Conservation (phyloP, 176 grass and related monocot genomes). For the Avena eriantha region DNA sequence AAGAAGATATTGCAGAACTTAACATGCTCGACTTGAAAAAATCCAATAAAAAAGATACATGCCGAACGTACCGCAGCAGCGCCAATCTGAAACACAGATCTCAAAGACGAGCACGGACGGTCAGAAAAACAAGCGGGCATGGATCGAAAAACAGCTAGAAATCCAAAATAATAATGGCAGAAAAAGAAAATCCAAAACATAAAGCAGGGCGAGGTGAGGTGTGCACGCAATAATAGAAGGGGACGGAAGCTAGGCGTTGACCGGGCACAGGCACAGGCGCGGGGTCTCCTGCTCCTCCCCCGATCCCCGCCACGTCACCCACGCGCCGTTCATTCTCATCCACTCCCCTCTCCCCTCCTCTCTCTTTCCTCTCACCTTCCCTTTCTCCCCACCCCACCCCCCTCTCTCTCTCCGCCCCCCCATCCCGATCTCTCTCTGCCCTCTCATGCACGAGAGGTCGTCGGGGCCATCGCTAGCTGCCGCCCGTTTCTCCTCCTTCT, state of each 20-base stretch:
- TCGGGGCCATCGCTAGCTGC: slow-evolving; percentile 39
- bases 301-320: slow-evolving; percentile 38
- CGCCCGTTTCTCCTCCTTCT: background rate
- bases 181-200: background rate
- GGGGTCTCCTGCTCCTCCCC: background rate
- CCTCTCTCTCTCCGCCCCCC: background rate
- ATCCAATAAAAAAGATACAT: too few species aligned
- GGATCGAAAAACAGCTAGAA: too few species aligned
- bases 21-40: too few species aligned
- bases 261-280: background rate
- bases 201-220: background rate
- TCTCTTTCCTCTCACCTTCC: background rate
- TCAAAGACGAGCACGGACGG: too few species aligned
- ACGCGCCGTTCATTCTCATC: slow-evolving; percentile 49
- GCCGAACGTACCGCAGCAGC: too few species aligned
- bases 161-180: too few species aligned
- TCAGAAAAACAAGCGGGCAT: too few species aligned
- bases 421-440: background rate
- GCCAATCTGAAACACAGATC: too few species aligned
- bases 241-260: slow-evolving; percentile 34
- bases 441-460: slow-evolving; percentile 38
- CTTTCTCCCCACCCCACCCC: background rate
- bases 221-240: slow-evolving; percentile 20
- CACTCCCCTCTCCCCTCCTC: slow-evolving; percentile 20
- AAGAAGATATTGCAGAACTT: too few species aligned